Conservation (phyloP, 805 yeast species). For the Starmerella bombicola region DNA sequence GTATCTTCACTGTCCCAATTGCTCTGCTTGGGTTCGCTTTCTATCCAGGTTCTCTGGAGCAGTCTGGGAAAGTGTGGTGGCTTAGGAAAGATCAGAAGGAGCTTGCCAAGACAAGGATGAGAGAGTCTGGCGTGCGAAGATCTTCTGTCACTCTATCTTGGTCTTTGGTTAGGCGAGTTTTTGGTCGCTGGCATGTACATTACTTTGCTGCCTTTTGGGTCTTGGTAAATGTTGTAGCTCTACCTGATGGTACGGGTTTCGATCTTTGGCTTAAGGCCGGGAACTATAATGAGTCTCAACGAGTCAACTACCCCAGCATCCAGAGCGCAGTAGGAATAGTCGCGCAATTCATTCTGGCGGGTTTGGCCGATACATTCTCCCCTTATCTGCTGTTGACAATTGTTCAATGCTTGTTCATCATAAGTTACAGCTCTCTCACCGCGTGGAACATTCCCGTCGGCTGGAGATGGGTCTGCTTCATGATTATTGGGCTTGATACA, state of each 20-base stretch:
- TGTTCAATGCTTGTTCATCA: constrained; percentile 29
- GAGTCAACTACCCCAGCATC: constrained; percentile 34
- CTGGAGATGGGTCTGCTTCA: constrained; percentile 33
- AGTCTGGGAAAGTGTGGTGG: constrained; percentile 26
- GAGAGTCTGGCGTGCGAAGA: constrained; percentile 24
- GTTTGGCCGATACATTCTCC: constrained; percentile 31
- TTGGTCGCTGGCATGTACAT: constrained; percentile 29
- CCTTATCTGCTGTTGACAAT: constrained; percentile 31
- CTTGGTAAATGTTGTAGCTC: constrained; percentile 32
- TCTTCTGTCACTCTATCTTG: constrained; percentile 17
- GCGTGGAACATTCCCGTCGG: constrained; percentile 35
- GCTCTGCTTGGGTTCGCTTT: constrained; percentile 33
- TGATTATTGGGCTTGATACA: constrained; percentile 30
- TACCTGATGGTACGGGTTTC: constrained; percentile 34
- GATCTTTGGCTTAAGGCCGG: constrained; percentile 32
- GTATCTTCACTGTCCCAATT: constrained; percentile 34
- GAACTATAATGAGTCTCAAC: constrained; percentile 29
- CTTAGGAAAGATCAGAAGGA: constrained; percentile 27
- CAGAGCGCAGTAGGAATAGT: constrained; percentile 34
- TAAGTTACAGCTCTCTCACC: constrained; percentile 31
- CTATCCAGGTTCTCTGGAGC: constrained; percentile 46
- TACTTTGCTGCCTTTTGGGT: constrained; percentile 30
- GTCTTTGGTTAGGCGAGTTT: constrained; percentile 21
- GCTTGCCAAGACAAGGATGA: constrained; percentile 27
- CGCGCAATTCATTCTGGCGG: constrained; percentile 32